These are phyloP conservation scores for Alternaria brassicae DNA, from an alignment of 2,329 filamentous ascomycete genomes.

Conservation along the genomic window DNA sequence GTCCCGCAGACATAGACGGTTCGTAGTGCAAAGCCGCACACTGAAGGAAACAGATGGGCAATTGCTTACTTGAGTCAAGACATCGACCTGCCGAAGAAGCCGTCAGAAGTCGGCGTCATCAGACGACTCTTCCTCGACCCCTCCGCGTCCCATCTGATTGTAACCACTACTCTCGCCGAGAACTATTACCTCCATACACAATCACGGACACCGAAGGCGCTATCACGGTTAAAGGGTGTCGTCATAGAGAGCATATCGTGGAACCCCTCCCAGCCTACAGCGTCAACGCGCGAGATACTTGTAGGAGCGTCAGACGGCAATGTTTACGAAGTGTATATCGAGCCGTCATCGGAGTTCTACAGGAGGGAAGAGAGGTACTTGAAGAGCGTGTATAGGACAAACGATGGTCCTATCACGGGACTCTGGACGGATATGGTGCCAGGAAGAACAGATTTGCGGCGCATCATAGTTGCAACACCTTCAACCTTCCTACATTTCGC, in stretches of 20 bases:
- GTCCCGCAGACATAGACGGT: slow-evolving; percentile 89
- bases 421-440: slow-evolving; percentile 80
- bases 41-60: not conserved
- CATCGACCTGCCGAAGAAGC: slow-evolving; percentile 94
- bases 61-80: slow-evolving; percentile 61
- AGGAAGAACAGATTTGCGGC: slow-evolving; percentile 72
- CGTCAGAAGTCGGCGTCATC: slow-evolving; percentile 89
- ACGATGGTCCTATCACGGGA: slow-evolving; percentile 83
- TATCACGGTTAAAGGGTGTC: slow-evolving; percentile 84
- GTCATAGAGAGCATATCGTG: slow-evolving; percentile 89
- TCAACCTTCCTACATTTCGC: slow-evolving; percentile 80
- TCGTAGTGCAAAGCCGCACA: slow-evolving; percentile 20
- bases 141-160: slow-evolving; percentile 90
- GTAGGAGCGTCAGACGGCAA: slow-evolving; percentile 92
- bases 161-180: slow-evolving; percentile 89
- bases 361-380: slow-evolving; percentile 92
- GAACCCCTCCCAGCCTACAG: slow-evolving; percentile 92
- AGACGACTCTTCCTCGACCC: slow-evolving; percentile 97
- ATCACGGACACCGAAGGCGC: slow-evolving; percentile 81
- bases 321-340: slow-evolving; percentile 93
- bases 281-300: slow-evolving; percentile 92
- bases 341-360: slow-evolving; percentile 94
- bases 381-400: slow-evolving; percentile 80
- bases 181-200: slow-evolving; percentile 99
- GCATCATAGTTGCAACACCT: slow-evolving; percentile 82